Percentiles rank a stretch among this genome's conserved stretches.
These are phyloP conservation scores for Capronia americana DNA, from an alignment of 2,329 filamentous ascomycete genomes.

Conservation along the genomic window DNA sequence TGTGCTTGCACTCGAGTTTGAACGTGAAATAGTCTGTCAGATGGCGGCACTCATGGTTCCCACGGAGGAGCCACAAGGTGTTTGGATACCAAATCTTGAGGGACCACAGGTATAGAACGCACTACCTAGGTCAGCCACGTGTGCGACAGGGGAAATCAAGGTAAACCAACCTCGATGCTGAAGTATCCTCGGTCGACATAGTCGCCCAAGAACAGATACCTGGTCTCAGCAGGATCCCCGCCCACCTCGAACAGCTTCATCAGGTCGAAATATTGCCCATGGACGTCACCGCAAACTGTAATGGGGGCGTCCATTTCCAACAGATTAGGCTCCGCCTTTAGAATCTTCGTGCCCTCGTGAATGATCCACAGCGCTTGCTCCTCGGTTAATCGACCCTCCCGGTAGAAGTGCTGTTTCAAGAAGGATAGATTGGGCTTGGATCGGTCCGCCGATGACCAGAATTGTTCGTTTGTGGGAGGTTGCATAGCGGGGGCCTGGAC, in stretches of 20 bases:
- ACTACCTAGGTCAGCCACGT: conserved; percentile 58
- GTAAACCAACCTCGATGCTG: conserved; percentile 76
- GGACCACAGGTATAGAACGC: conserved; percentile 95
- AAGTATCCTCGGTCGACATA: conserved; percentile 99
- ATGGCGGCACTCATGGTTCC: conserved; percentile 98
- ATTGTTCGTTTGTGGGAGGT: conserved; percentile 91
- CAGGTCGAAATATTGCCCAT: conserved; percentile 98
- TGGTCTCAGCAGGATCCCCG: conserved; percentile 92
- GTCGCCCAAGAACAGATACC: conserved; percentile 96
- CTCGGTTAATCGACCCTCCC: conserved; percentile 94
- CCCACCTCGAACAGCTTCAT: conserved; percentile 99
- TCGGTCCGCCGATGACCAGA: conserved; percentile 84
- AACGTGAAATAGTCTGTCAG: conserved; percentile 99
- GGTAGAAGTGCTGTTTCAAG: conserved; percentile 97
- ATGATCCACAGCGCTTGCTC: conserved; percentile 98
- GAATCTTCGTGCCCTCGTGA: conserved; percentile 81
- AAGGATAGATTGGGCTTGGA: conserved; percentile 91
- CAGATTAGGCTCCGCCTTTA: conserved; percentile 90
- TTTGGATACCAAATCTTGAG: conserved; percentile 99
- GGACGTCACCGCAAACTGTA: conserved; percentile 96
- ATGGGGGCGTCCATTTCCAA: conserved; percentile 99
- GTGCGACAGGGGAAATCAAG: neutral
- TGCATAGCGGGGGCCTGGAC: conserved; percentile 96
- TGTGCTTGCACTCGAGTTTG: conserved; percentile 99
- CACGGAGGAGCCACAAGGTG: conserved; percentile 93